Base-by-base conservation (phyloP, 768 basidiomycete genomes). In the Hirschioporus abietinus region DNA sequence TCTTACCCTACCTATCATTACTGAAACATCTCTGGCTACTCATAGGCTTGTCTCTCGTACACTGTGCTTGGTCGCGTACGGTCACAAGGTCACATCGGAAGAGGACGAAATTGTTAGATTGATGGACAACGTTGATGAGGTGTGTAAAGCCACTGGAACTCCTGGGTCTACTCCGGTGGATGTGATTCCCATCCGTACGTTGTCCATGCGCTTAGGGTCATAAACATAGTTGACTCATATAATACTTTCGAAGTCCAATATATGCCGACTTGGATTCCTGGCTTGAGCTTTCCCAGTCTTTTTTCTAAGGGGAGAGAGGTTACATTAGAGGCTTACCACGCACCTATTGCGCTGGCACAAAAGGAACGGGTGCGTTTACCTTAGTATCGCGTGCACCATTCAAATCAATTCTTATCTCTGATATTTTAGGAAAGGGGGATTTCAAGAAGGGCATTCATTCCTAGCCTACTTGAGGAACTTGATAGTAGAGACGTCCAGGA, bases 31-130 rank as follows among this genome's bases (percentile, higher is more conserved):
- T 30, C 30, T 30, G 30, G 30, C 25, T 58, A 61, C 10, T 61
- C 12, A 26, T 35, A 76, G 75, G 30, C 74, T 68, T 61, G 70
- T 71, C 4, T 74, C 70, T 10, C 69, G 72, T 0, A 68, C 73
- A 3, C 71, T 76, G 12, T 67, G 78, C 24, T 68, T 68, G 27
- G 69, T 78, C 24, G 69, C 74, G 7, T 91, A 91, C 64, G 89
- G 89, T 12, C 85, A 90, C 70, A 77, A 79, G 42, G 79, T 77
- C 63, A 70, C 74, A 59, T 70, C 74, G 2, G 78, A 76, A 62
- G 76, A 82, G 59, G 83, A 84, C 72, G 67, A 66, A 15, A 79
- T 79, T 69, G 66, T 84, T 10, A 70, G 60, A 34, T 78, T 83
- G 26, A 82, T 79, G 0, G 76, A 82, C 36, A 64, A 65, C 18